Conservation (phyloP, 306 rosid species). For the Sechiopsis laciniata region DNA sequence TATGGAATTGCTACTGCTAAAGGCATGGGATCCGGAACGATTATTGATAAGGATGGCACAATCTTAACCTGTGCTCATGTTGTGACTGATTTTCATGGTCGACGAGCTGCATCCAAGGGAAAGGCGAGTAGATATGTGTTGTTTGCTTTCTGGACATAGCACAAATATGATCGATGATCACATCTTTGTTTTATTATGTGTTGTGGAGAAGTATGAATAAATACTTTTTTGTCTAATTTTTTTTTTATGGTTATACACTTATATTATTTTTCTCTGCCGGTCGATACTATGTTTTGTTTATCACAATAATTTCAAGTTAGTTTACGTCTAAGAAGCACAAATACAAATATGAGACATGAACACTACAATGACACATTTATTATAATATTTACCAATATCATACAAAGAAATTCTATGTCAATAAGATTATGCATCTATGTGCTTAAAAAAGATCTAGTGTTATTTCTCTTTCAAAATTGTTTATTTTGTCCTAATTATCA, state of each 20-base stretch:
- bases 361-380: no score
- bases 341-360: no score
- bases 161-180: neutral
- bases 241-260: neutral
- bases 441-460: no score
- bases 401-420: no score
- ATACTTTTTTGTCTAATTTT: neutral
- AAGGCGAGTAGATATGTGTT: conserved; percentile 47
- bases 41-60: conserved; percentile 72
- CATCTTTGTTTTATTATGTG: neutral
- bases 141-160: neutral
- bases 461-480: no score
- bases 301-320: neutral
- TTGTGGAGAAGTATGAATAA: neutral
- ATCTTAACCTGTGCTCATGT: conserved; percentile 88
- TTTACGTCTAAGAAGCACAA: neutral
- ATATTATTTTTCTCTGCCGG: neutral
- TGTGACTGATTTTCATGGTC: conserved; percentile 57
- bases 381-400: no score
- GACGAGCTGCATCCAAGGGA: conserved; percentile 46
- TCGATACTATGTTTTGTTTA: neutral
- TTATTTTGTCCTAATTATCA: no score
- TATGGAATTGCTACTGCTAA: conserved; percentile 41
- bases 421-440: no score
- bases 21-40: conserved; percentile 77